Base-by-base conservation (phyloP, 495 filamentous ascomycete species). In the Penicillium waksmanii region DNA sequence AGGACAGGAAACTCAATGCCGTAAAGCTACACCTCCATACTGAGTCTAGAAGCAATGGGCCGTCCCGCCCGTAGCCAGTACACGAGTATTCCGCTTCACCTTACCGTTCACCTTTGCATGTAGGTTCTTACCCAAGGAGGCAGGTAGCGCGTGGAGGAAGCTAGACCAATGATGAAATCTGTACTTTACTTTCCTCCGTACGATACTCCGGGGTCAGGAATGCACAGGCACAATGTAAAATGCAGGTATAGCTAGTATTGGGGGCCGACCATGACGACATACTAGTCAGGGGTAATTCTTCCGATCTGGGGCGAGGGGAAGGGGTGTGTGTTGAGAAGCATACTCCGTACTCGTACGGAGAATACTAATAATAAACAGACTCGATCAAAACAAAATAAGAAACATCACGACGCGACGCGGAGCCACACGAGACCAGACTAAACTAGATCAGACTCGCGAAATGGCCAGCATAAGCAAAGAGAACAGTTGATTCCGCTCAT, bases 231-330 rank as follows among this genome's bases (percentile, higher is more conserved):
- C 27, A 31, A 31, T 1, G 27, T 31, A 31, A 31, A 31, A 6
- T 31, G 27, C 27, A 31, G 8, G 27, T 31, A 9, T 31, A 31
- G 27, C 1, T 31, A 31, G 0, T 31, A 5, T 25, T 25, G 6
- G 6, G 27, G 27, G 4, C 15, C 36, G 21, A 9, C 46, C 23
- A 48, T 48, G 46, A 48, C 46, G 46, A 48, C 46, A 48, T 23
- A n/a, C n/a, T n/a, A 27, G 23, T 48, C 46, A 48, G 46, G 46
- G 46, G 46, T 44, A 38, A 44, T 44, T 44, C 42, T 44, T 44
- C 42, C 42, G 42, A 40, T 40, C 36, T 40, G 36, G 36, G 36
- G 23, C 23, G 23, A 23, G 36, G 15, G 10, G 2, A 11, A 12
- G 12, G 36, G 36, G 15, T n/a, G 15, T 12, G 36, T 13, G 4